phyloP scores from a whole-genome alignment of 2,329 filamentous ascomycete genomes.

The Endocalyx cinctus region DNA sequence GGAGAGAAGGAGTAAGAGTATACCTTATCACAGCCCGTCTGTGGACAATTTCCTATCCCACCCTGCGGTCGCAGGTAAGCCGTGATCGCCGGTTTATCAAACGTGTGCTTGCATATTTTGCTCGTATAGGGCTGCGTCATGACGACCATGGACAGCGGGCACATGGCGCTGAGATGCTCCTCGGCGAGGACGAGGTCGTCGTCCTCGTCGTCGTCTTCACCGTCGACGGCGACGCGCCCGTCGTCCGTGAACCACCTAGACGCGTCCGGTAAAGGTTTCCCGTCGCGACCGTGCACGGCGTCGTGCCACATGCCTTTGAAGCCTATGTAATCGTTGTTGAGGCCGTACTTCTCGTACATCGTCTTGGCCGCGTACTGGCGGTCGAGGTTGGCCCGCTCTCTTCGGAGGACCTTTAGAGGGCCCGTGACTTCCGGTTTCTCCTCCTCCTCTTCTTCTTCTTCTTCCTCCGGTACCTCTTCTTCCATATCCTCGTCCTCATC shows the following conservation, averaged over 20 bases:
- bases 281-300: slow-evolving; percentile 43
- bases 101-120: slow-evolving; percentile 65
- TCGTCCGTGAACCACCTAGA: slow-evolving; percentile 49
- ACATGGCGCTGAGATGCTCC: slow-evolving; percentile 61
- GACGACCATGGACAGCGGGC: slow-evolving; percentile 61
- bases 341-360: slow-evolving; percentile 45
- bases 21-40: slow-evolving; percentile 54
- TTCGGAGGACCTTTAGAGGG: slow-evolving; percentile 29
- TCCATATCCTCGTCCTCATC: slow-evolving; percentile 12
- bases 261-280: slow-evolving; percentile 47
- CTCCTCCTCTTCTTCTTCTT: slow-evolving; percentile 12
- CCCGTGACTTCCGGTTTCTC: slow-evolving; percentile 21
- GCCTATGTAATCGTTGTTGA: slow-evolving; percentile 54
- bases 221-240: slow-evolving; percentile 29
- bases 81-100: slow-evolving; percentile 61
- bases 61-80: slow-evolving; percentile 39
- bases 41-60: slow-evolving; percentile 53
- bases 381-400: slow-evolving; percentile 32
- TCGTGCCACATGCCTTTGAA: slow-evolving; percentile 58
- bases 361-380: slow-evolving; percentile 38
- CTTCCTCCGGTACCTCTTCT: slow-evolving; percentile 21
- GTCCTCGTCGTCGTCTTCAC: slow-evolving; percentile 49
- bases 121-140: slow-evolving; percentile 66
- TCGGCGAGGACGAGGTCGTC: slow-evolving; percentile 66
- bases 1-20: neutral